Base-by-base conservation (phyloP, 1,139 yeast species). In the Zygosaccharomyces pseudobailii region DNA sequence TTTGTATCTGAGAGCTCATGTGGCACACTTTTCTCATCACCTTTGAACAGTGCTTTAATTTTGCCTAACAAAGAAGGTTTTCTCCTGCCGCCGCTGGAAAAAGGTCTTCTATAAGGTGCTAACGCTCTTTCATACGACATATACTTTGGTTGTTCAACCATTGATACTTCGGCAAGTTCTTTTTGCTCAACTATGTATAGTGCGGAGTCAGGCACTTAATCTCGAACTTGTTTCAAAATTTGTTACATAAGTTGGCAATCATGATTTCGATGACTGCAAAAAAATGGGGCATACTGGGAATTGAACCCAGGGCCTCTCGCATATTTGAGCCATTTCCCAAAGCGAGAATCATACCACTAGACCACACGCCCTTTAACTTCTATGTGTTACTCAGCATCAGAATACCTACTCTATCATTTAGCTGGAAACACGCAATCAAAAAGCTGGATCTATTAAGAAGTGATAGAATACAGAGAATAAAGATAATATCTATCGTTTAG, bases 101-200 rank as follows among this genome's bases (percentile, higher is more conserved):
- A 22, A 9, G 60, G 57, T 36, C 49, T 55, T 34, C 56, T 48
- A 40, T 57, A 60, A 6, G 63, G 65, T 4, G 65, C 62, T 32
- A 49, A 43, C 10, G 51, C 30, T 36, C 42, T 41, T n/a, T 46
- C 45, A 21, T 38, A 35, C n/a, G 42, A 43, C 28, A 36, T 39
- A 4, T 45, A 46, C n/a, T 46, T 49, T 9, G 48, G 46, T 39
- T 49, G 47, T 31, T 48, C 49, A 6, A 33, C 47, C 49, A 48
- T 48, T 13, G 17, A 24, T 5, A 13, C 17, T 13, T 13, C 2
- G 17, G 17, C 17, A 13, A 2, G 17, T 2, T 13, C 17, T 13
- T 13, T 13, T 13, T 2, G 17, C 2, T 13, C 17, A 13, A 13
- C 17, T 13, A 2, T 13, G 17, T 13, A 13, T 13, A 13, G 17